Evolutionary conservation across 306 rosid genomes (phyloP), one percentile per base, ranked within the genome.

Genomic region (Arachis hypogaea): DNA sequence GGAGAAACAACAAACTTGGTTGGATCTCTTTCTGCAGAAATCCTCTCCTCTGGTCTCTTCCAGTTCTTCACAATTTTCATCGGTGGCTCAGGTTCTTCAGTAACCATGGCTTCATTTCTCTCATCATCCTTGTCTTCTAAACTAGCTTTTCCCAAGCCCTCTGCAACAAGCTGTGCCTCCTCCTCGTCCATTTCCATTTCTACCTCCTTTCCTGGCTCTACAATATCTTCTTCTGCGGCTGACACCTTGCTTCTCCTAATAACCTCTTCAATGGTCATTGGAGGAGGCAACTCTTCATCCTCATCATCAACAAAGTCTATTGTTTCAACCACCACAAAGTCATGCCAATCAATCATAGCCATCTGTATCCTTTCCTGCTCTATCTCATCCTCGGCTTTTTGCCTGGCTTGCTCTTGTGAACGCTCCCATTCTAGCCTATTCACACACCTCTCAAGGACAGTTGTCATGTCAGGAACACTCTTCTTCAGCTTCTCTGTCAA

Each of bases 271-370:
- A 88, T 84, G 63, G 96, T 91, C 96, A 94, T 91, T 36, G 95
- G 98, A 73, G 86, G 95, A 66, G 98, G 97, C 56, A 94, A 84
- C 54, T 88, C 98, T 77, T 91, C 94, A 77, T 91, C 98, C 92
- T 94, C 97, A 30, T 94, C 98, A 47, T 94, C 97, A 57, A 79
- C 97, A 86, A 94, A 94, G 73, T 94, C 98, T 70, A 94, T 91
- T 3, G 91, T 61, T 77, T 94, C 97, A 73, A 94, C 97, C 85
- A 91, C 97, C 50, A 89, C 97, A 94, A 94, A 91, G 82, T 94
- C 98, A 87, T 94, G 97, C 97, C 98, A 94, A 83, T 94, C 98
- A 77, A 94, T 94, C 98, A 94, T 94, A 36, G 95, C 96, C 98
- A 94, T 94, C 41, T 89, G 91, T 54, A 88, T 11, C 77, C 95